Evolutionary conservation across 2,329 filamentous ascomycete genomes (phyloP).

Genomic region (Cercospora janseana): DNA sequence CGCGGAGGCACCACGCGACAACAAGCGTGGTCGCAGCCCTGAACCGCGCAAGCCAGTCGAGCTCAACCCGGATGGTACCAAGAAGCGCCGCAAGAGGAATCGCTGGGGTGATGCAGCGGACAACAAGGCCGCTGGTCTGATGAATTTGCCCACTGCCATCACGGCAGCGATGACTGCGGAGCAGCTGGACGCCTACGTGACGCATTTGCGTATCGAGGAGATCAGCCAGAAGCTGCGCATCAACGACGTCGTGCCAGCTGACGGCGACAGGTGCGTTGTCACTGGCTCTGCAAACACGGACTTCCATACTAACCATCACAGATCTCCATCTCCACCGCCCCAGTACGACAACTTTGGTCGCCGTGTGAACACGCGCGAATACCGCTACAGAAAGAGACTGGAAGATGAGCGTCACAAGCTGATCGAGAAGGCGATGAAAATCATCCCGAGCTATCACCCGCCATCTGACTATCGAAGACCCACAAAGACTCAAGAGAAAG

Average conservation of each 20-base stretch:
- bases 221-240: constrained; percentile 99
- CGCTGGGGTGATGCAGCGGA: constrained; percentile 96
- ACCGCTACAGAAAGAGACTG: constrained; percentile 94
- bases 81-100: constrained; percentile 96
- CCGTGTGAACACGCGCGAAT: constrained; percentile 98
- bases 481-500: constrained; percentile 99
- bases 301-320: constrained; percentile 41
- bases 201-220: constrained; percentile 96
- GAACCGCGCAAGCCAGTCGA: constrained; percentile 39
- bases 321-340: constrained; percentile 90
- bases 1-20: constrained; percentile 41
- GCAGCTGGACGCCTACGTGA: constrained; percentile 93
- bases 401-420: constrained; percentile 99
- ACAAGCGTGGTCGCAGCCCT: constrained; percentile 90
- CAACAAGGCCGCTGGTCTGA: constrained; percentile 96
- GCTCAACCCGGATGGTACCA: constrained; percentile 65
- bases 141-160: constrained; percentile 95
- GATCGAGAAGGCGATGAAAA: constrained; percentile 99
- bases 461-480: constrained; percentile 97
- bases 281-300: background rate
- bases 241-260: constrained; percentile 95
- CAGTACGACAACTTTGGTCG: constrained; percentile 99
- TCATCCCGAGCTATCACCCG: constrained; percentile 98
- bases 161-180: constrained; percentile 97
- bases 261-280: constrained; percentile 79